Evolutionary conservation across 495 filamentous ascomycete genomes (phyloP).

Genomic region (Aspergillus nidulans): DNA sequence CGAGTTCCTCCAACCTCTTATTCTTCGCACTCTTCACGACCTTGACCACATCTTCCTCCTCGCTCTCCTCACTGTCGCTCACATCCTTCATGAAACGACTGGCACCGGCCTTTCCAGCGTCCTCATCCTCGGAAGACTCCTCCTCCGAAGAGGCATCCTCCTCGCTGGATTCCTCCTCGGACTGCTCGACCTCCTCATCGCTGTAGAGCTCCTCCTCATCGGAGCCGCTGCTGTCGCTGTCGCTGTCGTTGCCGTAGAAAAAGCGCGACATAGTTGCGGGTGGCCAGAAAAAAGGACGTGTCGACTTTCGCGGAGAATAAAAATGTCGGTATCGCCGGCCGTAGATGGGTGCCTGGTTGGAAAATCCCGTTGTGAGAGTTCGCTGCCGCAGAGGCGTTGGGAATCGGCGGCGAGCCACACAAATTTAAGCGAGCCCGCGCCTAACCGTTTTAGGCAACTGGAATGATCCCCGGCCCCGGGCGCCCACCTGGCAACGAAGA

Average conservation of each 20-base stretch:
- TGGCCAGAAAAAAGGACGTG: slow-evolving; percentile 17
- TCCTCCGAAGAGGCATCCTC: slow-evolving; percentile 55
- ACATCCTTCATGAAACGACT: slow-evolving; percentile 76
- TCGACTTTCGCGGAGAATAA: slow-evolving; percentile 12
- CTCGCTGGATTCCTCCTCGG: slow-evolving; percentile 69
- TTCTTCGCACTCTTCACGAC: slow-evolving; percentile 95
- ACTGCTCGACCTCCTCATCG: slow-evolving; percentile 47
- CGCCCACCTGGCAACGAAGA: neutral
- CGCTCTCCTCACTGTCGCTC: slow-evolving; percentile 75
- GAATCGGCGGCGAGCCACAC: slow-evolving; percentile 35
- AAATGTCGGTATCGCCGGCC: slow-evolving; percentile 9
- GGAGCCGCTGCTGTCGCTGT: slow-evolving; percentile 67
- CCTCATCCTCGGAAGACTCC: slow-evolving; percentile 57
- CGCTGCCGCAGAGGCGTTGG: slow-evolving; percentile 31
- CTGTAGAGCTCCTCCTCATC: slow-evolving; percentile 91
- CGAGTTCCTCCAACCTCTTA: slow-evolving; percentile 91
- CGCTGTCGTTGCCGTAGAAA: slow-evolving; percentile 90
- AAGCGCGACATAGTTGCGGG: slow-evolving; percentile 71
- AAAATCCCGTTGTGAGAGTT: slow-evolving; percentile 36
- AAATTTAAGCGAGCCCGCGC: slow-evolving; percentile 50
- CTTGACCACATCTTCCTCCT: slow-evolving; percentile 75
- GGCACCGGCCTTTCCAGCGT: slow-evolving; percentile 62
- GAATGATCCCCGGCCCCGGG: neutral
- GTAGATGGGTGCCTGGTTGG: slow-evolving; percentile 12
- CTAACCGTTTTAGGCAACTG: slow-evolving; percentile 36